Evolutionary conservation across 805 yeast species (phyloP), one percentile per base, ranked within the genome.

Genomic region (Candida golubevii): DNA sequence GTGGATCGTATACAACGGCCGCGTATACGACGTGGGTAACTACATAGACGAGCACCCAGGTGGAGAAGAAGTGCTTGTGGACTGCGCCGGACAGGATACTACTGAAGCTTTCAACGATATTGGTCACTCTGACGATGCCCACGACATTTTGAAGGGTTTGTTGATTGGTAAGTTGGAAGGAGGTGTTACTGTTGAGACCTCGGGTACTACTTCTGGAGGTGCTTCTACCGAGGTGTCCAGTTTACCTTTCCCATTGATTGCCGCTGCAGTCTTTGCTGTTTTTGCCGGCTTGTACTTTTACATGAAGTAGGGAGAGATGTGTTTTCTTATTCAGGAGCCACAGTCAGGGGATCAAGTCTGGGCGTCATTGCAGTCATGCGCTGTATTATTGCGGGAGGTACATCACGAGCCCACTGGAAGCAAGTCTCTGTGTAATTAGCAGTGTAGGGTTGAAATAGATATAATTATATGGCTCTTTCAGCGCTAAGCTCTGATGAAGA

Each of bases 61-160:
- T 60, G 96, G 96, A 45, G 84, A 82, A 44, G 96, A 87, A 60
- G 85, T 87, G 29, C 71, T 88, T 45, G 66, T 79, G 40, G 95
- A 87, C 55, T 76, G 80, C 59, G 95, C 85, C 29, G 96, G 96
- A 36, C 75, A 76, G 47, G 96, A 88, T 62, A 90, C 89, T 42
- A 80, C 87, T 11, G 68, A 62, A 39, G 78, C 82, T 23, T 82
- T 81, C 53, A 82, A 79, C 54, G 96, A 88, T 60, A 90, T 93
- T 62, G 99, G 99, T 31, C 99, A 93, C 70, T 88, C 98, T 31
- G 97, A 90, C 51, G 97, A 90, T 55, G 98, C 99, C 34, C 81
- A 82, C 56, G 93, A 84, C 57, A 74, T 84, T 55, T 72, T 93
- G 58, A 74, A 69, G 36, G 80, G 77, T 34, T 70, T 88, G 60